phyloP scores from a whole-genome alignment of 257 asterid genomes.

The Sherardia arvensis region DNA sequence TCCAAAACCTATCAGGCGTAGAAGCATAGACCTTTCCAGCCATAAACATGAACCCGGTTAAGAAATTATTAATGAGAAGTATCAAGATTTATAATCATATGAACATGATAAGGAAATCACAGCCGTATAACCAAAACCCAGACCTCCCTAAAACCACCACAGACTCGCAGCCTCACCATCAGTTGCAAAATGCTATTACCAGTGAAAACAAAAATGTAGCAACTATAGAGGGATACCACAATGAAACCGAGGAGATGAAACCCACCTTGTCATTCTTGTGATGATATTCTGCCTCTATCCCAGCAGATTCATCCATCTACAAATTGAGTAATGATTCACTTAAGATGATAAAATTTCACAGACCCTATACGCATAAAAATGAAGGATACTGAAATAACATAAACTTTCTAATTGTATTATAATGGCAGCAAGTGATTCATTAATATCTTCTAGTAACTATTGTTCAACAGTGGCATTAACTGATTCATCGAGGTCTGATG shows the following conservation, averaged over 20 bases:
- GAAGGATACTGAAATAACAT: neutral
- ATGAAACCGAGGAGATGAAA: neutral
- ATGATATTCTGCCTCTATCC: slow-evolving; percentile 95
- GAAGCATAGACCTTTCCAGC: slow-evolving; percentile 98
- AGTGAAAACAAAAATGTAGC: neutral
- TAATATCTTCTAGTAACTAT: no score
- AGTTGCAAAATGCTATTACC: neutral
- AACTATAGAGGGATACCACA: neutral
- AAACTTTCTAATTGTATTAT: slow-evolving; percentile 5
- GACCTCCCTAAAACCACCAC: neutral
- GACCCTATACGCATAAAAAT: neutral
- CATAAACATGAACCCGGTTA: slow-evolving; percentile 55
- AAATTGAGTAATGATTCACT: slow-evolving; percentile 13
- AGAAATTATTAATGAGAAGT: neutral
- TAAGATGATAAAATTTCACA: neutral
- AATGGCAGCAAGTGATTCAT: slow-evolving; percentile 14
- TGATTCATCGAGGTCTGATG: no score
- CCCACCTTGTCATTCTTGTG: slow-evolving; percentile 82
- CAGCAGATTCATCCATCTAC: slow-evolving; percentile 96
- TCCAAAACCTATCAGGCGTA: slow-evolving; percentile 97
- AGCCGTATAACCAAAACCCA: neutral
- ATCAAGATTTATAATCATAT: neutral
- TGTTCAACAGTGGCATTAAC: no score
- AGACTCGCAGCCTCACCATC: neutral
- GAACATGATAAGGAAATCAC: neutral